Percentiles rank a stretch among this genome's conserved stretches.
phyloP scores from a whole-genome alignment of 805 yeast genomes.

The Diddensiella transvaalensis region DNA sequence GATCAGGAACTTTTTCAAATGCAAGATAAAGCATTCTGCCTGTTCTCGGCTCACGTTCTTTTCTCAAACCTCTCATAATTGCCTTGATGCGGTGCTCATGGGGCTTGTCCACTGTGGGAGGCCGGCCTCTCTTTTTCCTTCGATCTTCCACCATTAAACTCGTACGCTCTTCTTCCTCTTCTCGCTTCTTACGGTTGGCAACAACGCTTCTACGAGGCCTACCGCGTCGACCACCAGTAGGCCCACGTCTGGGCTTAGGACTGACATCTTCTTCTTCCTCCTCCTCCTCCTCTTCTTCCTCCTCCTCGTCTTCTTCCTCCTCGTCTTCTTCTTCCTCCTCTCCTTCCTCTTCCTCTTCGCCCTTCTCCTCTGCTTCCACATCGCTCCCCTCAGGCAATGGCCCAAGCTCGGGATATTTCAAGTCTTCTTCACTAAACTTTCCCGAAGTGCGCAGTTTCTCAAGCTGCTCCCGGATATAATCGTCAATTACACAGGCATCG shows the following conservation, averaged over 20 bases:
- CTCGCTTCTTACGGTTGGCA: slow-evolving; percentile 21
- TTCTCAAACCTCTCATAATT: slow-evolving; percentile 75
- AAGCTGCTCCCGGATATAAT: slow-evolving; percentile 45
- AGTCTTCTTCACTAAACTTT: slow-evolving; percentile 33
- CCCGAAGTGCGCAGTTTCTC: slow-evolving; percentile 47
- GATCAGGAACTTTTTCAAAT: slow-evolving; percentile 82
- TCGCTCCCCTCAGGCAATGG: slow-evolving; percentile 53
- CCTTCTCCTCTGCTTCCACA: slow-evolving; percentile 21
- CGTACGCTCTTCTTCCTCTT: slow-evolving; percentile 32
- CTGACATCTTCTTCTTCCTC: slow-evolving; percentile 33
- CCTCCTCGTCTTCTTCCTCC: slow-evolving; percentile 27
- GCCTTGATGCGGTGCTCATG: slow-evolving; percentile 90
- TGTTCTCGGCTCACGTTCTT: slow-evolving; percentile 54
- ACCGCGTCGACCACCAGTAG: slow-evolving; percentile 21
- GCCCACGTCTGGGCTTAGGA: slow-evolving; percentile 25
- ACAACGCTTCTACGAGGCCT: slow-evolving; percentile 27
- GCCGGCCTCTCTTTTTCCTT: slow-evolving; percentile 76
- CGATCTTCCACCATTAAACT: slow-evolving; percentile 34
- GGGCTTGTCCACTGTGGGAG: slow-evolving; percentile 87
- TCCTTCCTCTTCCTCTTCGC: slow-evolving; percentile 22
- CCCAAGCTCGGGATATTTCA: slow-evolving; percentile 63
- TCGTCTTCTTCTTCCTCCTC: slow-evolving; percentile 30
- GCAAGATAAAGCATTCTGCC: slow-evolving; percentile 49
- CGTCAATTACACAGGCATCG: slow-evolving; percentile 61
- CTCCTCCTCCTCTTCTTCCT: slow-evolving; percentile 28